Evolutionary conservation across 768 basidiomycete species (phyloP), one percentile per base, ranked within the genome.

Genomic region (Collybia nuda): DNA sequence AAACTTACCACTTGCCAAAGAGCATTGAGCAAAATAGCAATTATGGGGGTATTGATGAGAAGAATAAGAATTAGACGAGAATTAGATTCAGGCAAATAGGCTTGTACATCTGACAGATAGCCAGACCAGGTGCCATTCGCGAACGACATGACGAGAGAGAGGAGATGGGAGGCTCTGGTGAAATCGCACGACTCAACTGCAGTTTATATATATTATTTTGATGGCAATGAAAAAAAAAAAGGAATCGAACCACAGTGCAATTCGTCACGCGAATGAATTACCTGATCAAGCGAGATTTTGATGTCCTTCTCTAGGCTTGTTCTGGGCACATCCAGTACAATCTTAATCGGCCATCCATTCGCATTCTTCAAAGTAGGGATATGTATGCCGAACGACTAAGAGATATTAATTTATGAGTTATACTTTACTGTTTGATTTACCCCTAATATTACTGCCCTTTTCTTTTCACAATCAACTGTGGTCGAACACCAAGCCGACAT

Each of bases 1-100:
- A n/a, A 23, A 69, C 83, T 47, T 63, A 92, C 93, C 56, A 93
- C 65, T 67, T 98, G 95, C 61, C 81, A 78, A 5, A 93, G 62
- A 42, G 87, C 80, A 63, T 98, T 94, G 51, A 93, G 62, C 6
- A 84, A 56, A 42, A 95, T 78, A 44, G 74, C 79, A 54, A 90
- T 57, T 42, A 91, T 37, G 2, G 93, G 91, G 12, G 83, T 67
- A 54, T 85, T 90, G 38, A 94, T 59, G 43, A 91, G 58, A 68
- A 76, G 56, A 71, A 78, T 58, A 18, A 79, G 57, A 19, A 72
- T 50, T 6, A 72, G 62, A 40, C 74, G 70, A 5, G 73, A 66
- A 44, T 70, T 67, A 22, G 58, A 49, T n/a, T 68, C 60, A 17
- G 69, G 55, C 24, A 77, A 46, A 24, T 74, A 67, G 3, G 67